Evolutionary conservation across 2,329 filamentous ascomycete species (phyloP), one percentile per base, ranked within the genome.

Genomic region (Blastomyces percursus): DNA sequence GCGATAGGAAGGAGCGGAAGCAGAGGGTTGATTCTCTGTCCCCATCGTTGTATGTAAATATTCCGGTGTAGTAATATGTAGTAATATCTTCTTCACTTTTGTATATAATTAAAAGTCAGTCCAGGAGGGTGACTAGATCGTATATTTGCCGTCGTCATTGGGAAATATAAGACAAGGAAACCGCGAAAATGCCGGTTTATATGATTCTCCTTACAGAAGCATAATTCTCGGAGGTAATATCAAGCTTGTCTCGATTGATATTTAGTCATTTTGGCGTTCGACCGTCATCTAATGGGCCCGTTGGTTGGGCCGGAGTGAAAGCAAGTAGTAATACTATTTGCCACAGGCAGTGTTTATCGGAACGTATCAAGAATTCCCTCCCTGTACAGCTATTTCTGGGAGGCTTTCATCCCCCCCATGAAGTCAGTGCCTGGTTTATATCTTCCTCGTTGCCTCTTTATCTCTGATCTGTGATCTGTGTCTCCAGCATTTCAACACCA

Each of bases 281-380:
- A 11, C 48, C 48, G 14, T 30, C 48, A 24, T 27, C 14, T 7
- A 30, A 32, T 19, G 50, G 24, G 30, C 9, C 32, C 9, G 32
- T 35, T 9, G 32, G 32, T n/a, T 35, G 50, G 32, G 50, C 24
- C 7, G 50, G 12, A 32, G 50, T 32, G 14, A 0, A 11, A 51
- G 27, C 1, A 14, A 6, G 35, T 27, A 42, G 55, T 58, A 58
- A 58, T 44, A 58, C 40, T 27, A 30, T 52, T 60, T 60, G 59
- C 59, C 59, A 60, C 59, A 12, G 59, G 27, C n/a, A 52, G 30
- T 52, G 58, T 52, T 52, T n/a, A 40, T 60, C 59, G 59, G 46
- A 51, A 60, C 52, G 11, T 16, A 27, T 30, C 46, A 24, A 7
- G 19, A 8, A 21, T 40, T 40, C 21, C 12, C 24, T 30, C n/a